Base-by-base conservation (phyloP, 2,329 filamentous ascomycete species). In the Dothistroma septosporum region DNA sequence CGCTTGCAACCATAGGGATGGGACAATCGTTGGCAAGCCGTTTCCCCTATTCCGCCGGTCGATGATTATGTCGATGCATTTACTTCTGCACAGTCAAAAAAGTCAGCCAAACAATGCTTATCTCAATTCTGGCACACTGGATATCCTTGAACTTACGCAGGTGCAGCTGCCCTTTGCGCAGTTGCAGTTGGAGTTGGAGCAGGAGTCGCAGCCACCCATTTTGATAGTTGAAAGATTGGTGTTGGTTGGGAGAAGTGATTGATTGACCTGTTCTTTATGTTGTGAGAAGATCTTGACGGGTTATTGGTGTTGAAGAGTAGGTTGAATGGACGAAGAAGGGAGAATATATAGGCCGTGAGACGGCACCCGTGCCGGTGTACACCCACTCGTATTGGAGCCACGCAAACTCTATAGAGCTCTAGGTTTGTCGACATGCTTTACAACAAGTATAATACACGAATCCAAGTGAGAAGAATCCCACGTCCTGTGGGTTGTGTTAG, bases 121-220 rank as follows among this genome's bases (percentile, higher is more conserved):
- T 59, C 31, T 55, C 21, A 3, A 28, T 28, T 28, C 28, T 9
- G 31, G 50, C 8, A 59, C 9, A 37, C 59, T 28, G 31, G n/a
- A n/a, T 28, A 14, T 5, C 8, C 24, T 22, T 28, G 53, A 35
- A 67, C 70, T 55, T 67, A 71, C 70, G 71, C 71, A 73, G 60
- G 55, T 67, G 71, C 71, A 73, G 64, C 59, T 67, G 54, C 65
- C 66, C 54, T 64, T 66, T 21, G 65, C 62, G 66, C 70, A 72
- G 53, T 59, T 57, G 67, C 70, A 72, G 63, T 60, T 62, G 55
- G 62, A 58, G 68, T 71, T 72, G 61, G 66, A 68, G 70, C 68
- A 71, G 58, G 64, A 58, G 47, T 61, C 61, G 64, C 69, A 73
- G 63, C 66, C 64, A 66, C 68, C 70, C 70, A 72, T 73, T 56